Conservation (phyloP, 2,329 filamentous ascomycete genomes). For the Fusarium oligoseptatum region DNA sequence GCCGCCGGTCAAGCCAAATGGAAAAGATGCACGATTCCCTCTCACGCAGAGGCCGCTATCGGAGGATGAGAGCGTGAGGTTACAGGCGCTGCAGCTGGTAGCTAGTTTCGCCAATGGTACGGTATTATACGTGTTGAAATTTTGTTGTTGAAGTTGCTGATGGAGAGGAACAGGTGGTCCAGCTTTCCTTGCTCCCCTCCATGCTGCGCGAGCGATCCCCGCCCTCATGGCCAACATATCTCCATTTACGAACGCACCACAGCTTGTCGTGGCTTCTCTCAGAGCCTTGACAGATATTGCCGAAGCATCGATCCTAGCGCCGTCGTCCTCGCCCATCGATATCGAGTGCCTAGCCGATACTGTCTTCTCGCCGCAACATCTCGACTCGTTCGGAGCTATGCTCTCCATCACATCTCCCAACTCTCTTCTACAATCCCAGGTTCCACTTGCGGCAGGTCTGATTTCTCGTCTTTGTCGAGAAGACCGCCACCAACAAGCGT, state of each 20-base stretch:
- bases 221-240: conserved; percentile 79
- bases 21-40: conserved; percentile 55
- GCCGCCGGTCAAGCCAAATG: conserved; percentile 52
- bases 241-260: conserved; percentile 71
- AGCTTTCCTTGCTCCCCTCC: conserved; percentile 80
- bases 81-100: conserved; percentile 88
- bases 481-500: conserved; percentile 76
- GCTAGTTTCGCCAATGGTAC: conserved; percentile 87
- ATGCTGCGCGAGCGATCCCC: conserved; percentile 75
- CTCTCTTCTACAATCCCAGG: conserved; percentile 70
- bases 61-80: conserved; percentile 75
- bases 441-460: conserved; percentile 69
- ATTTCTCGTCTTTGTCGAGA: conserved; percentile 74
- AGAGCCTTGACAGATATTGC: conserved; percentile 80
- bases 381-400: conserved; percentile 75
- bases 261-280: conserved; percentile 80
- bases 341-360: conserved; percentile 69
- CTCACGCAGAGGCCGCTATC: conserved; percentile 58
- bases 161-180: conserved; percentile 73
- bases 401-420: conserved; percentile 69
- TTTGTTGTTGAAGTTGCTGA: conserved; percentile 29
- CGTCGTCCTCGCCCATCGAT: conserved; percentile 62
- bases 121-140: conserved; percentile 37
- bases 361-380: conserved; percentile 73
- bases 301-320: conserved; percentile 71